Percentiles rank a stretch among this genome's conserved stretches.
These are phyloP conservation scores for sweet orange (Citrus sinensis) DNA, from an alignment of 345 rosid genomes.

Conservation along the genomic window DVS_A1.0 CM039164.1:27339501-27340000, in stretches of 20 bases:
- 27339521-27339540: constrained; percentile 33
- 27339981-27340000: constrained; percentile 35
- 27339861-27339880: constrained; percentile 39
- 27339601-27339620: constrained; percentile 36
- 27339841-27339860: constrained; percentile 30
- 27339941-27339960: constrained; percentile 41
- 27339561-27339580: background rate
- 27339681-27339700: constrained; percentile 47
- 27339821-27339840: constrained; percentile 50
- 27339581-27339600: background rate
- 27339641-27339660: constrained; percentile 40
- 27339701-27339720: constrained; percentile 34
- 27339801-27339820: constrained; percentile 35
- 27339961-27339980: constrained; percentile 38
- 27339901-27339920: constrained; percentile 18
- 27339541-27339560: constrained; percentile 35
- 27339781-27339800: constrained; percentile 26
- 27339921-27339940: constrained; percentile 42
- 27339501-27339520: constrained; percentile 45
- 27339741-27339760: constrained; percentile 45
- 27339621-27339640: constrained; percentile 29
- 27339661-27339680: constrained; percentile 43
- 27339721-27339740: constrained; percentile 36
- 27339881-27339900: constrained; percentile 32
- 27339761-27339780: constrained; percentile 39